A percentile compares a stretch with the other conserved stretches of the same genome.
Evolutionary conservation across 805 yeast genomes (phyloP).

Genomic region (Wickerhamiella allomyrinae): DNA sequence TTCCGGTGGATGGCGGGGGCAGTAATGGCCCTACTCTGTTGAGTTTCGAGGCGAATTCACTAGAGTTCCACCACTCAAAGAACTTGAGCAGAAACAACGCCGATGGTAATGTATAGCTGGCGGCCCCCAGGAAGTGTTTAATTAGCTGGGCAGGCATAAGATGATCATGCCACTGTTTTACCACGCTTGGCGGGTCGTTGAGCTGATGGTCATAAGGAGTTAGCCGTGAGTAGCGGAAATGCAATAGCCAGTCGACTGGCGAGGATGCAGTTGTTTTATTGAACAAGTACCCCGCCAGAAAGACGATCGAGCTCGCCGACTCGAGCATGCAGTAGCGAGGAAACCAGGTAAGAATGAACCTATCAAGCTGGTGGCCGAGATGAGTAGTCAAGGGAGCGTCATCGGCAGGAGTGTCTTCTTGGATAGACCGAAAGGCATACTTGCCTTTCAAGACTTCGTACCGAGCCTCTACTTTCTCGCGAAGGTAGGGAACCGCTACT

Average conservation of each 20-base stretch:
- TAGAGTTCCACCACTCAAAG: slow-evolving; percentile 84
- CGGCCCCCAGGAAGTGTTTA: slow-evolving; percentile 2
- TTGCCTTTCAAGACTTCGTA: slow-evolving; percentile 52
- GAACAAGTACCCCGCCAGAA: slow-evolving; percentile 52
- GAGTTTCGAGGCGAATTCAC: slow-evolving; percentile 41
- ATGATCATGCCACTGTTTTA: slow-evolving; percentile 2
- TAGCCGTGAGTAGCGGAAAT: slow-evolving; percentile 52
- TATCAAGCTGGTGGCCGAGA: slow-evolving; percentile 19
- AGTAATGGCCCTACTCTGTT: slow-evolving; percentile 10
- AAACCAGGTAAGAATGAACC: slow-evolving; percentile 40
- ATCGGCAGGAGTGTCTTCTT: slow-evolving; percentile 17
- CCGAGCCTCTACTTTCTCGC: slow-evolving; percentile 49
- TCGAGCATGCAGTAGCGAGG: slow-evolving; percentile 41
- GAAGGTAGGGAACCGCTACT: slow-evolving; percentile 53
- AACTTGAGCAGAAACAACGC: slow-evolving; percentile 73
- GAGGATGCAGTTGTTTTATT: slow-evolving; percentile 53
- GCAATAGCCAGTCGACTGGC: slow-evolving; percentile 43
- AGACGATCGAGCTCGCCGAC: slow-evolving; percentile 37
- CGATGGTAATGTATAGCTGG: slow-evolving; percentile 47
- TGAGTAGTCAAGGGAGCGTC: slow-evolving; percentile 16
- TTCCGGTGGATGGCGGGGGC: slow-evolving; percentile 16
- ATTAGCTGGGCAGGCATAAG: not conserved
- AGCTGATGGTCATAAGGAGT: slow-evolving; percentile 20
- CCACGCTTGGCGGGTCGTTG: not conserved
- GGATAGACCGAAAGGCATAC: slow-evolving; percentile 35